phyloP scores from a whole-genome alignment of 208 protist species.

The Wallacemonas sp. region DNA sequence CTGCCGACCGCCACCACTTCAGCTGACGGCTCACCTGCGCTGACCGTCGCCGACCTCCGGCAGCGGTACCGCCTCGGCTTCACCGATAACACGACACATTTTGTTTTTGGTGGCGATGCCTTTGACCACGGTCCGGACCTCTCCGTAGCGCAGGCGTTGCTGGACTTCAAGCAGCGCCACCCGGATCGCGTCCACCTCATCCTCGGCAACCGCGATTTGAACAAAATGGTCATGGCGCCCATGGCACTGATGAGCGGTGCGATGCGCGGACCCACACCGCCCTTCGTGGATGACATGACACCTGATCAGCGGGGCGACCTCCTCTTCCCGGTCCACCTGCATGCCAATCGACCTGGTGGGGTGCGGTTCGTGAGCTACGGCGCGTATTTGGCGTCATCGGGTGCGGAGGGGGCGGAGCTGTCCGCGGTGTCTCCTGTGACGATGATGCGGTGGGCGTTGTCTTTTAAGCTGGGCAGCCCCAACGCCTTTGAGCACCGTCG shows the following conservation, averaged over 20 bases:
- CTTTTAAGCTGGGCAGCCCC: constrained; percentile 59
- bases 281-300: constrained; percentile 13
- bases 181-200: constrained; percentile 82
- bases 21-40: background rate
- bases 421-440: constrained; percentile 2
- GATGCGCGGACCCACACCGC: constrained; percentile 13
- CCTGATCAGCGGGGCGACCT: constrained; percentile 19
- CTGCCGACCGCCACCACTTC: background rate
- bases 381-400: background rate
- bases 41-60: constrained; percentile 11
- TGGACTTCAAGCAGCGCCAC: constrained; percentile 75
- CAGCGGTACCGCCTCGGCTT: constrained; percentile 34
- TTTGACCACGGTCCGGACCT: constrained; percentile 88
- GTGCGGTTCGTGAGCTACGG: background rate
- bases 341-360: background rate
- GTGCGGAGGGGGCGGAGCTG: too few species aligned
- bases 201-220: constrained; percentile 90
- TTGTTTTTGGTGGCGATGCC: constrained; percentile 90
- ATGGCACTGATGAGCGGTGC: constrained; percentile 10
- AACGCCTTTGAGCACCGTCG: constrained; percentile 66
- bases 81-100: constrained; percentile 46
- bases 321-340: constrained; percentile 18
- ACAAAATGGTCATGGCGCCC: constrained; percentile 81
- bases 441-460: constrained; percentile 63
- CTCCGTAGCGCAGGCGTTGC: constrained; percentile 45